Base-by-base conservation (phyloP, 106 monocot species). In the Dioscorea dumetorum region DNA sequence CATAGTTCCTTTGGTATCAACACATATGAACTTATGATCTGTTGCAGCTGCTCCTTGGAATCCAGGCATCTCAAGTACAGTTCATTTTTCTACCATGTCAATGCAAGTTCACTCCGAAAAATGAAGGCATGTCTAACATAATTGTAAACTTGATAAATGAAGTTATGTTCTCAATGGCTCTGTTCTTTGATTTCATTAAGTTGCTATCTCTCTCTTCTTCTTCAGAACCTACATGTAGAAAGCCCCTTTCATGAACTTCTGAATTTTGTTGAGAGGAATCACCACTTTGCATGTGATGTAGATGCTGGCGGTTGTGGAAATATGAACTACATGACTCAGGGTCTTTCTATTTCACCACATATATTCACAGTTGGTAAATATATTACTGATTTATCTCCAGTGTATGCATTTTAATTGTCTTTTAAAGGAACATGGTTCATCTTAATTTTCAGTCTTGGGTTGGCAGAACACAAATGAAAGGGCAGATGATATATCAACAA, bases 21-120 rank as follows among this genome's bases (percentile, higher is more conserved):
- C 72, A 85, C 91, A 71, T 78, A 53, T 80, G 95, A 95, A 75
- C 87, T 78, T 53, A 91, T 95, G 91, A 95, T 88, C 65, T 95
- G 95, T 76, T 70, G 73, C 61, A 86, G 33, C 49, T 95, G 95
- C 67, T 63, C 77, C 4, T 12, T 84, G 70, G 86, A 95, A 50
- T 91, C 91, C 23, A 83, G 91, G 63, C 88, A 84, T 23, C 65
- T 95, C 14, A 95, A 88, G 76, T 95, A 95, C 61, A 85, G 86
- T 66, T 79, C 95, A 53, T 95, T 91, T 80, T 95, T 95, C 68
- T 88, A 95, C 73, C 91, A 95, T 61, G 82, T 91, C 69, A 95
- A 95, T 78, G 95, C 95, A 41, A 95, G 77, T 82, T 79, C 88
- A 49, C 82, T 95, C 33, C 78, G 95, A 24, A 86, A 80, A 24